Evolutionary conservation across 345 rosid genomes (phyloP), one percentile per base, ranked within the genome.

Genomic region (Populus nigra): DNA sequence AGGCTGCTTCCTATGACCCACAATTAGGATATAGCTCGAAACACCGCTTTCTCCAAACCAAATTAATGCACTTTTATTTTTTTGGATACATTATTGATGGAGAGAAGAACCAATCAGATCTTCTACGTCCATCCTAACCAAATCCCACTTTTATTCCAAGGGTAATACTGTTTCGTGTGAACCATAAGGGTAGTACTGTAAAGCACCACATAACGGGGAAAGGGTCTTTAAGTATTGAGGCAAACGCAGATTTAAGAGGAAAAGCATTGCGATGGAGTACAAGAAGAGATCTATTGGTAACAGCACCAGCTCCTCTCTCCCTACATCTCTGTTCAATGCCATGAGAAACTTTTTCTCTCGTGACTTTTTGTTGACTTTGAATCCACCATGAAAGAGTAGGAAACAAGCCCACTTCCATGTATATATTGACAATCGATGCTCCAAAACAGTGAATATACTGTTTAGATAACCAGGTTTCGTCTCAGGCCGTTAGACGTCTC

Each of bases 1-100:
- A 66, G 57, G 78, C 78, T 29, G 72, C 81, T 75, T 38, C 76
- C 80, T 45, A 22, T 57, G 76, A 73, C 72, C 84, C 85, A 59
- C 79, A 18, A 11, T 57, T 18, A 13, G 65, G 53, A 71, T 73
- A 39, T 18, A 65, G 39, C 43, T 67, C 33, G 35, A 31, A 66
- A 31, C 49, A 29, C 31, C 35, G 16, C 11, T 53, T 53, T 74
- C 77, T 66, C 53, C 31, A 74, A 59, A 59, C 43, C 47, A 18
- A 39, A 68, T 68, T 38, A 55, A 53, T 69, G 70, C 68, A 31
- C n/a, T 25, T 76, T 69, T 27, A 55, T 69, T 33, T 69, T 1
- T 65, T 49, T 20, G 57, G 55, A n/a, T 68, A n/a, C 50, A 76
- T 35, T 53, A 69, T 69, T 76, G 36, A 57, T n/a, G 22, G 5